These are phyloP conservation scores for Basidiobolus meristosporus DNA, from an alignment of 371 early-diverging fungal species.

Conservation along the genomic window DNA sequence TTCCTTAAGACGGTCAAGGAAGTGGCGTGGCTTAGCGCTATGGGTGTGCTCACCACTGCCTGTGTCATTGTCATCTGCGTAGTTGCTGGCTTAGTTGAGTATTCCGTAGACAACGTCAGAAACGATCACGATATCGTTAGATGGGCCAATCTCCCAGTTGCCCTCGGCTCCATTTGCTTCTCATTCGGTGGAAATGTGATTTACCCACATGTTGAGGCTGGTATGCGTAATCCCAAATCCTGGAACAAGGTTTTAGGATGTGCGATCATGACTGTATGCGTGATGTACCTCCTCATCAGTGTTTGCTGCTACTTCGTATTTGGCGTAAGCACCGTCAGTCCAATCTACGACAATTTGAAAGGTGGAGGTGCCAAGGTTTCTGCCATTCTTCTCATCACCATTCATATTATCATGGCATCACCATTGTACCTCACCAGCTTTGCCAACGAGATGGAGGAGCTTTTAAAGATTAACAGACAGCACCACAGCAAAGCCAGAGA, in stretches of 20 bases:
- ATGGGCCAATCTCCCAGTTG: slow-evolving; percentile 14
- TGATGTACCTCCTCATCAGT: slow-evolving; percentile 57
- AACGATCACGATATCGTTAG: slow-evolving; percentile 15
- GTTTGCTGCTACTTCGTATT: slow-evolving; percentile 64
- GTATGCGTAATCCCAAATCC: slow-evolving; percentile 53
- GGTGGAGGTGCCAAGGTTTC: slow-evolving; percentile 30
- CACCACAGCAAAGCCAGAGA: no score
- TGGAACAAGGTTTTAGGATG: slow-evolving; percentile 48
- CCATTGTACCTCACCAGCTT: slow-evolving; percentile 69
- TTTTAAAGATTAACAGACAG: slow-evolving; percentile 14
- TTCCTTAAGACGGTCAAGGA: slow-evolving; percentile 50
- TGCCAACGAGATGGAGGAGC: slow-evolving; percentile 7
- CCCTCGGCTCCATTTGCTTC: slow-evolving; percentile 43
- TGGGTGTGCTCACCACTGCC: slow-evolving; percentile 30
- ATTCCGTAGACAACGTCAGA: not conserved
- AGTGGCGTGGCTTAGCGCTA: slow-evolving; percentile 32
- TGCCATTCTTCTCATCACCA: slow-evolving; percentile 53
- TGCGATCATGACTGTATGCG: slow-evolving; percentile 48
- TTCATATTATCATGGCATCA: slow-evolving; percentile 61
- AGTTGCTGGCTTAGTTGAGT: not conserved
- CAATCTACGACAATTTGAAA: slow-evolving; percentile 56
- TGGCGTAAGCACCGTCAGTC: slow-evolving; percentile 40
- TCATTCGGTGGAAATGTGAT: slow-evolving; percentile 66
- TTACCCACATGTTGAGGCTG: slow-evolving; percentile 12
- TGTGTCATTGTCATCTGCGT: slow-evolving; percentile 19